Evolutionary conservation across 2,329 filamentous ascomycete species (phyloP).

Genomic region (Moelleriella libera): DNA sequence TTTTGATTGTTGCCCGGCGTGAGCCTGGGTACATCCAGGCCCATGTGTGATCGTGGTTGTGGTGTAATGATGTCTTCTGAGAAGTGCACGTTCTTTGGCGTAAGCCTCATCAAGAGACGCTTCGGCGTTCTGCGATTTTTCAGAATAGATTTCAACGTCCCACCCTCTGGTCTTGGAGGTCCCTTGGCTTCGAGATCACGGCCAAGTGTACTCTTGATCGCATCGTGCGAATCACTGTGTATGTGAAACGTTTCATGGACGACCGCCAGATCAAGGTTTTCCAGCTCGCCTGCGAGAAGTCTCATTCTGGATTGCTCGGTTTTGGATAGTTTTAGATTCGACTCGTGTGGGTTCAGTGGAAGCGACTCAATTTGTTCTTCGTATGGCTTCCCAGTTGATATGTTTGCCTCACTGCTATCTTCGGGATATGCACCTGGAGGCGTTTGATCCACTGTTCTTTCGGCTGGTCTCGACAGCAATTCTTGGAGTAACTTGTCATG

Average conservation of each 20-base stretch:
- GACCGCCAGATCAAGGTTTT: constrained; percentile 5
- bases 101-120: constrained; percentile 10
- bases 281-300: constrained; percentile 2
- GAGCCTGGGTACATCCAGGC: constrained; percentile 11
- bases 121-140: constrained; percentile 14
- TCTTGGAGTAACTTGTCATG: constrained; percentile 9
- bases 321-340: constrained; percentile 3
- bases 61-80: constrained; percentile 13
- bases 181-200: constrained; percentile 10
- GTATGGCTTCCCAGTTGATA: background rate
- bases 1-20: background rate
- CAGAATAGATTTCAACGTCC: constrained; percentile 14
- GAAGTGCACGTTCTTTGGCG: constrained; percentile 16
- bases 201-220: constrained; percentile 8
- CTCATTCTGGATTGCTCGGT: constrained; percentile 5
- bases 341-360: constrained; percentile 1
- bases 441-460: background rate
- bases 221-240: background rate
- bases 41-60: constrained; percentile 11
- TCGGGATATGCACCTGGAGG: constrained; percentile 13
- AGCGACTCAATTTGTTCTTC: background rate
- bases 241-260: background rate
- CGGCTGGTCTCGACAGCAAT: constrained; percentile 6
- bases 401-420: background rate
- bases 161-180: constrained; percentile 8